Conservation (phyloP, 768 basidiomycete genomes). For the Pisolithus albus region DNA sequence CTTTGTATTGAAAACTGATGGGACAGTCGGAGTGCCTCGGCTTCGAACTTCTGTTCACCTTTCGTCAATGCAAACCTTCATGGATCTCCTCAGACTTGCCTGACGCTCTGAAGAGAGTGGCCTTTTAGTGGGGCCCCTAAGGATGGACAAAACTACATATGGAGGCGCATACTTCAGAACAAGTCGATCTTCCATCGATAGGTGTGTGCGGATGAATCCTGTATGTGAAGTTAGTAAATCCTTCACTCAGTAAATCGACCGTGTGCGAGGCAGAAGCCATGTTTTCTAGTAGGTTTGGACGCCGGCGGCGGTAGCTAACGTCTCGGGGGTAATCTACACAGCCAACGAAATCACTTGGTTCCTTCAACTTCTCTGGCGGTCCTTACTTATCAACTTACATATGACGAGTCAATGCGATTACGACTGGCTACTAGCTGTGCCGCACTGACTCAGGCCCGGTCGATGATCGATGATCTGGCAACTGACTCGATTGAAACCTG, state of each 20-base stretch:
- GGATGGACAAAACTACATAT: slow-evolving; percentile 27
- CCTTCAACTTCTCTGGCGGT: not conserved
- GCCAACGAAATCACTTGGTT: not conserved
- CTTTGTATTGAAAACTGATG: slow-evolving; percentile 26
- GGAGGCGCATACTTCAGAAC: slow-evolving; percentile 55
- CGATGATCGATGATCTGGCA: not conserved
- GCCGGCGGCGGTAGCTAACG: slow-evolving; percentile 23
- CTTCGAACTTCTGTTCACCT: slow-evolving; percentile 38
- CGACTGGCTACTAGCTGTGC: not conserved
- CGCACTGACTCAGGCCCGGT: not conserved
- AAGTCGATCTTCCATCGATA: slow-evolving; percentile 39
- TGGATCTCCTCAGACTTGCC: slow-evolving; percentile 28
- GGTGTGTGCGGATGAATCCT: slow-evolving; percentile 40
- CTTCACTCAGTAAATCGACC: slow-evolving; percentile 42
- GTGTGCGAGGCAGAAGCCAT: slow-evolving; percentile 41
- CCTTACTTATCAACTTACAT: not conserved
- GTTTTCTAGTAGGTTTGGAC: slow-evolving; percentile 38
- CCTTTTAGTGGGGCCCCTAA: slow-evolving; percentile 6
- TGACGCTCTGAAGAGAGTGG: slow-evolving; percentile 44
- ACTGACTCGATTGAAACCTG: not conserved
- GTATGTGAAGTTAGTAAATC: slow-evolving; percentile 49
- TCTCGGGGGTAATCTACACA: slow-evolving; percentile 12
- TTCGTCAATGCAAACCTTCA: not conserved
- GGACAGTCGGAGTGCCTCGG: slow-evolving; percentile 44
- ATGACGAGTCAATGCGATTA: not conserved